Base-by-base conservation (phyloP, 306 rosid genomes). In the Castanea mollissima region DNA sequence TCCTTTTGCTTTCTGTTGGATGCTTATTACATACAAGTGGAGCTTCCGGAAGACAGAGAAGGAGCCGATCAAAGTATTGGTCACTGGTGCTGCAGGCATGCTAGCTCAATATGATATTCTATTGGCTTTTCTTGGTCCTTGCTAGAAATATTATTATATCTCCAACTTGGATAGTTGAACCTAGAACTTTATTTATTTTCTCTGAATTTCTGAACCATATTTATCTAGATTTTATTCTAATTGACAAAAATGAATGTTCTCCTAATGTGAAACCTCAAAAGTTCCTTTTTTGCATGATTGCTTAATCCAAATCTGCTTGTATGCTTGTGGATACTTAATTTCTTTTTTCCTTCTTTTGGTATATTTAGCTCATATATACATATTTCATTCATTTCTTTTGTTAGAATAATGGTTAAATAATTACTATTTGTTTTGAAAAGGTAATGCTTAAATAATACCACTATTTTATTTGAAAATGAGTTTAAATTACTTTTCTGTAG, bases 61-160 rank as follows among this genome's bases (percentile, higher is more conserved):
- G 86, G 93, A 94, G 64, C 97, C 97, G 0, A 52, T 92, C 38
- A 88, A 60, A 0, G 87, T 94, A 2, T 88, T 94, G 84, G 90
- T 94, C 86, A 91, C 93, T 3, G 97, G 96, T 49, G 97, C 97
- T 79, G 87, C 92, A 90, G 97, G 97, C 94, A 92, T 80, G 93
- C 31, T 46, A 35, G 41, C 41, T 35, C 81, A 6, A 72, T 79
- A 56, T 52, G 19, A 3, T 60, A 25, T 55, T 4, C 52, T 41
- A 69, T 5, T 25, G 25, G 19, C 18, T 35, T 13, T 29, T 6
- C 16, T 65, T 52, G 12, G 6, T 46, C 18, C 31, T 68, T 34
- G 10, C 21, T 64, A 20, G 46, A 25, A 62, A 27, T 11, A 11
- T 23, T 21, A 57, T n/a, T 21, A 57, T 57, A 57, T 57, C 29